phyloP scores from a whole-genome alignment of 176 grass and related monocot species.

The Otatea glauca region DNA sequence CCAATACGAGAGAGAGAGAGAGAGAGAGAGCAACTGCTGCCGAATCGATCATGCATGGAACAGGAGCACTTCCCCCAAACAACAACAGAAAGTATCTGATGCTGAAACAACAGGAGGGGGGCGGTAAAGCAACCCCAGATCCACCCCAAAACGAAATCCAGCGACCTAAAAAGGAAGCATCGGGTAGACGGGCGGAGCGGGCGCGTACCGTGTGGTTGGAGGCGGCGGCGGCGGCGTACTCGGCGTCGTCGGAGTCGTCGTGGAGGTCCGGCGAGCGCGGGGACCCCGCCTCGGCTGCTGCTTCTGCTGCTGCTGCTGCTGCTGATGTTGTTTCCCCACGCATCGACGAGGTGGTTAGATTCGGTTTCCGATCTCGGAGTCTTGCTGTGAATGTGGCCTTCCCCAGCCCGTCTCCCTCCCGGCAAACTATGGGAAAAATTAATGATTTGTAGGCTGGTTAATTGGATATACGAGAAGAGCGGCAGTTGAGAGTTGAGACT shows the following conservation, averaged over 20 bases:
- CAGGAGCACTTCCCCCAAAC: not conserved
- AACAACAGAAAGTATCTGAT: not conserved
- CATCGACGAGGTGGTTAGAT: slow-evolving; percentile 40
- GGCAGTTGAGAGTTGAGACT: not conserved
- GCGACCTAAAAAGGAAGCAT: slow-evolving; percentile 24
- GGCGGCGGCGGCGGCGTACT: slow-evolving; percentile 81
- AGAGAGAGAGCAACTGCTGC: not conserved
- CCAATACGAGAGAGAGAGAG: not conserved
- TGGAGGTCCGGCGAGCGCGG: slow-evolving; percentile 63
- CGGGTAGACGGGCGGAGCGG: not conserved
- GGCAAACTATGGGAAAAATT: too few relatives aligned
- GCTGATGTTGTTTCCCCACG: slow-evolving; percentile 45
- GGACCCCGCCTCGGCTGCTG: slow-evolving; percentile 49
- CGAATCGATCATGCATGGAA: not conserved
- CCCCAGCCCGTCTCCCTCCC: too few relatives aligned
- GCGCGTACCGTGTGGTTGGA: slow-evolving; percentile 40
- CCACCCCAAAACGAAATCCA: not conserved
- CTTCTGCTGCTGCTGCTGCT: slow-evolving; percentile 25
- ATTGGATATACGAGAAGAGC: not conserved
- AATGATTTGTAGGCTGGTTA: too few relatives aligned
- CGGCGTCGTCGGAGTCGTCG: slow-evolving; percentile 95
- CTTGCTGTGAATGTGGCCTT: too few relatives aligned
- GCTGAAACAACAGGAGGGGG: not conserved
- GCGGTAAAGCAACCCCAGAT: not conserved
- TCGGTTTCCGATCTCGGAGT: slow-evolving; percentile 9